Evolutionary conservation across 129 eudicot genomes (phyloP).

Genomic region (Scalesia atractyloides): DNA sequence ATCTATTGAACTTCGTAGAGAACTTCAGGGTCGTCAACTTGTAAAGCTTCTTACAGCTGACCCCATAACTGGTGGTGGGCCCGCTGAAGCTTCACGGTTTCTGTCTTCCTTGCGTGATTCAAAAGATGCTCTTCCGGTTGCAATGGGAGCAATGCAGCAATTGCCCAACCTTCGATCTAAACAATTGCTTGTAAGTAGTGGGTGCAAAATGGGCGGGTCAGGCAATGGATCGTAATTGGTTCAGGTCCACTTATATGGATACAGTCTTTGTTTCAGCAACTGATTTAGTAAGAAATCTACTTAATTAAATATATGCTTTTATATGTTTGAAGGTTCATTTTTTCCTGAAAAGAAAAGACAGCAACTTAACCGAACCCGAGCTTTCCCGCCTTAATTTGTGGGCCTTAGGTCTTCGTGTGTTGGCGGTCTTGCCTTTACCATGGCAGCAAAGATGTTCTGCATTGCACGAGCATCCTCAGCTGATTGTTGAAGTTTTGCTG

Average conservation of each 20-base stretch:
- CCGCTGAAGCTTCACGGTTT: conserved; percentile 99
- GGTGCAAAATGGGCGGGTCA: not conserved
- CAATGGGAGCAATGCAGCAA: conserved; percentile 99
- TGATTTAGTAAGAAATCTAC: not conserved
- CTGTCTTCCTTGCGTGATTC: conserved; percentile 90
- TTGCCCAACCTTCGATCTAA: conserved; percentile 91
- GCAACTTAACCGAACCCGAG: conserved; percentile 79
- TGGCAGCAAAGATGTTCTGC: conserved; percentile 99
- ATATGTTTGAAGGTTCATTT: conserved; percentile 78
- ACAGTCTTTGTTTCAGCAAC: not conserved
- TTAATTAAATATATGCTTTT: conserved; percentile 13
- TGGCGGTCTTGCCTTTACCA: conserved; percentile 94
- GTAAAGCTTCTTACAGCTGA: conserved; percentile 98
- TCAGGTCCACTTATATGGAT: not conserved
- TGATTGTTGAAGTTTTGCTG: conserved; percentile 88
- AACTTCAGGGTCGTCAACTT: conserved; percentile 98
- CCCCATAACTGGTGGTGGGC: conserved; percentile 95
- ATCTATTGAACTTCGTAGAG: conserved; percentile 88
- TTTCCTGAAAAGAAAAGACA: conserved; percentile 90
- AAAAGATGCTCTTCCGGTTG: conserved; percentile 93
- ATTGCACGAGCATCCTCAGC: conserved; percentile 92
- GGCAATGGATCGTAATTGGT: conserved; percentile 2
- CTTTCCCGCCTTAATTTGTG: conserved; percentile 87
- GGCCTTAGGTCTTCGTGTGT: conserved; percentile 96
- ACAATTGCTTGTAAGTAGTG: conserved; percentile 75